phyloP scores from a whole-genome alignment of 176 grass and related monocot genomes.

The Secale cereale region DNA sequence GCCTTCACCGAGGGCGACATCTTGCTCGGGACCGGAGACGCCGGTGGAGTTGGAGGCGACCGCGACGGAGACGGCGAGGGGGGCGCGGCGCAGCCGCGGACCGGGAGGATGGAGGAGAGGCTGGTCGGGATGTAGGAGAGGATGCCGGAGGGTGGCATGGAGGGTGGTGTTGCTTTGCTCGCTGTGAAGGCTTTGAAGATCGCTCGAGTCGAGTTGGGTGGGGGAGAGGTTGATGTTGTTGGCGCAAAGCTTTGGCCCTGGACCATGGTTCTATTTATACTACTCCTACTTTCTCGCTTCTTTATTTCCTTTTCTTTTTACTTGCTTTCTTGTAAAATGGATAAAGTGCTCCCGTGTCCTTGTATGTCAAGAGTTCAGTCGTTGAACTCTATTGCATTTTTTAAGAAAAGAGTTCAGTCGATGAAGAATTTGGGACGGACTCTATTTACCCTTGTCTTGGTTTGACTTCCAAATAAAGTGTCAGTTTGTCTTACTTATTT shows the following conservation, averaged over 20 bases:
- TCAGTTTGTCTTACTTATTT: too few species aligned
- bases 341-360: background rate
- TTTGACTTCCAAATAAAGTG: too few species aligned
- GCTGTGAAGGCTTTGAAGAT: slow-evolving; percentile 12
- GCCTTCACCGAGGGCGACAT: slow-evolving; percentile 11
- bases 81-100: background rate
- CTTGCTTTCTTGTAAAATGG: background rate
- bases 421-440: too few species aligned
- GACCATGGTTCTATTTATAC: slow-evolving; percentile 31
- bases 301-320: background rate
- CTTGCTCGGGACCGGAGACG: slow-evolving; percentile 14
- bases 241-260: slow-evolving; percentile 13
- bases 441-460: too few species aligned
- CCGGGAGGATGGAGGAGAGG: slow-evolving; percentile 46
- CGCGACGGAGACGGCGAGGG: background rate
- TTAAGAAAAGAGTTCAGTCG: too few species aligned
- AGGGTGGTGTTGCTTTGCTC: background rate
- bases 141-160: slow-evolving; percentile 34
- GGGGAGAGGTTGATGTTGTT: background rate
- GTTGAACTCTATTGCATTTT: too few species aligned
- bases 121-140: slow-evolving; percentile 41
- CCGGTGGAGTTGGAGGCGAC: background rate
- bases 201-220: background rate
- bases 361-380: background rate
- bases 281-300: background rate